Evolutionary conservation across 805 yeast genomes (phyloP).

Genomic region (Lipomyces starkeyi): DNA sequence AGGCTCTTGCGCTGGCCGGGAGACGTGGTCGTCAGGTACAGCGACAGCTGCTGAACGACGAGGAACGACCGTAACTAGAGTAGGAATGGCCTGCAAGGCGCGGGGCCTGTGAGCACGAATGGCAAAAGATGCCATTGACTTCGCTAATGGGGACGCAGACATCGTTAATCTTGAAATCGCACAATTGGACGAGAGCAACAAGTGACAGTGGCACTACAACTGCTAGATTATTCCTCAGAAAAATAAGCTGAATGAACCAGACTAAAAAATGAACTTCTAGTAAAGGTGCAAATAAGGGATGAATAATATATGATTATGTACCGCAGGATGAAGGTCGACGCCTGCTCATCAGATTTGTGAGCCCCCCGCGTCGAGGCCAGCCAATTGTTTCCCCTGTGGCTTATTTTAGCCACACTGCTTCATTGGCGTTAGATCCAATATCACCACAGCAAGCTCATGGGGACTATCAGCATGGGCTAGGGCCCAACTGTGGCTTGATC

Average conservation of each 20-base stretch:
- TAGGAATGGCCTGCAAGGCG: not conserved
- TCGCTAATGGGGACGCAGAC: not conserved
- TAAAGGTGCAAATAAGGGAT: too few relatives aligned
- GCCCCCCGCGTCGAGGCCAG: too few relatives aligned
- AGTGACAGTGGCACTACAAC: not conserved
- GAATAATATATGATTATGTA: too few relatives aligned
- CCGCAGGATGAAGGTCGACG: too few relatives aligned
- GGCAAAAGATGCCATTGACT: not conserved
- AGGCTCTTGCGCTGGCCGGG: slow-evolving; percentile 2
- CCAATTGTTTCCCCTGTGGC: too few relatives aligned
- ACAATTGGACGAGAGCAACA: not conserved
- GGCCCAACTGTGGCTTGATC: not conserved
- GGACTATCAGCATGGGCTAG: too few relatives aligned
- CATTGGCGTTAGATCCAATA: too few relatives aligned
- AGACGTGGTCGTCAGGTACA: slow-evolving; percentile 11
- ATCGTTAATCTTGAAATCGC: not conserved
- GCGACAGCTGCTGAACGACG: slow-evolving; percentile 20
- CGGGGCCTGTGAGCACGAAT: not conserved
- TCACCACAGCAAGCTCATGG: too few relatives aligned
- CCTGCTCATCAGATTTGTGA: too few relatives aligned
- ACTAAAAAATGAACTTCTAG: too few relatives aligned
- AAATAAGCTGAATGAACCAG: too few relatives aligned
- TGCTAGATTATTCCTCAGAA: not conserved
- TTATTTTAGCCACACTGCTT: not conserved
- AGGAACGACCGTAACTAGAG: not conserved